Percentiles rank a stretch among this genome's conserved stretches.
Evolutionary conservation across 305 asterid species (phyloP).

Genomic region (Rubia balearica): DNA sequence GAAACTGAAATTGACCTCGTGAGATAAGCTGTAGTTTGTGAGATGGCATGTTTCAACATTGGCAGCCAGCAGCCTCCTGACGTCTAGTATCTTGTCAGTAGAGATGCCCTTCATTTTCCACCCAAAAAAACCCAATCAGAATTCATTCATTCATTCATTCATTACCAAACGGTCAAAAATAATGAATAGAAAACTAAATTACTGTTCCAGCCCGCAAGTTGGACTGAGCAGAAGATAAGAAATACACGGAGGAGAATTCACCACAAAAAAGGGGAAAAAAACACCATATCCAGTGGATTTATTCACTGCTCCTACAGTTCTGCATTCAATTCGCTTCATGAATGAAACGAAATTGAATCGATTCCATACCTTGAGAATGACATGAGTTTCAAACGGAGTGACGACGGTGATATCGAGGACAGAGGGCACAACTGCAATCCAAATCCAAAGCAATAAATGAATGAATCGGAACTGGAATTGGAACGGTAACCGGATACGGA

Average conservation of each 20-base stretch:
- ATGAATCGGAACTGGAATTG: not conserved
- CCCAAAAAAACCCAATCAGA: not conserved
- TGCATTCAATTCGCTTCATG: too few relatives aligned
- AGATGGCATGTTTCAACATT: constrained; percentile 72
- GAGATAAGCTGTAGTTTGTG: constrained; percentile 60
- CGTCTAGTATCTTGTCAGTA: constrained; percentile 77
- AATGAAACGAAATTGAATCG: not conserved
- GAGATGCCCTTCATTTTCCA: constrained; percentile 63
- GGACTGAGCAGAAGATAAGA: not conserved
- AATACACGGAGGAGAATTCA: not conserved
- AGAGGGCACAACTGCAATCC: constrained; percentile 62
- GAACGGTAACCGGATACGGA: not conserved
- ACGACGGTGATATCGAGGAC: constrained; percentile 61
- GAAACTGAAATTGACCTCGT: constrained; percentile 40
- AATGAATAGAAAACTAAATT: not conserved
- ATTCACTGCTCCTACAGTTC: too few relatives aligned
- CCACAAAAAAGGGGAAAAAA: too few relatives aligned
- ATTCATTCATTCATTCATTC: not conserved
- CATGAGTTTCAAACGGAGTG: constrained; percentile 78
- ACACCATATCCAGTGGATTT: not conserved
- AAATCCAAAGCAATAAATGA: not conserved
- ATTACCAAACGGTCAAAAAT: not conserved
- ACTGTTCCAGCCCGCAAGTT: constrained; percentile 1
- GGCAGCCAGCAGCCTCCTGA: constrained; percentile 59
- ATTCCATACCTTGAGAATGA: constrained; percentile 67